Evolutionary conservation across 257 asterid genomes (phyloP).

Genomic region (Eucommia ulmoides): DNA sequence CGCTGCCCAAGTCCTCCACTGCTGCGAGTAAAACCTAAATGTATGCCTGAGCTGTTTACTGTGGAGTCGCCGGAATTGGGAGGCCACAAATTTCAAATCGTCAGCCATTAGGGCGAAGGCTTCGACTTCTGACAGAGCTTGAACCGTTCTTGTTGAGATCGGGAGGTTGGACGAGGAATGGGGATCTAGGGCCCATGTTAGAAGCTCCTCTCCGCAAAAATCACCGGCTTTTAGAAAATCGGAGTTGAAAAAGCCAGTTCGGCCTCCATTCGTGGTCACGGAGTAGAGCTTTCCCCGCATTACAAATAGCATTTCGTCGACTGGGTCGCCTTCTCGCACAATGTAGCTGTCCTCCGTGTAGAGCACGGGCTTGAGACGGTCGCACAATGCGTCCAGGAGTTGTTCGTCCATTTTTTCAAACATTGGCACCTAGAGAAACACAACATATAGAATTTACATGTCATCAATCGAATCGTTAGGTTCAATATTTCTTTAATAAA

Average conservation of each 20-base stretch:
- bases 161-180: neutral
- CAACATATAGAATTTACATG: too few species aligned
- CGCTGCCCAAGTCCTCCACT: neutral
- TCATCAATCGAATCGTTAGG: too few species aligned
- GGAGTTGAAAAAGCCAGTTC: neutral
- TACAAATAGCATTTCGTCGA: neutral
- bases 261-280: neutral
- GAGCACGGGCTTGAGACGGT: neutral
- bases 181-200: neutral
- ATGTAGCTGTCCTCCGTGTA: neutral
- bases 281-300: neutral
- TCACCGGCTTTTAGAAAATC: neutral
- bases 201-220: neutral
- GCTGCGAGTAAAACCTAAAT: neutral
- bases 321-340: neutral
- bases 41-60: neutral
- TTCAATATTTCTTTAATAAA: too few species aligned
- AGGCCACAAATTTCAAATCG: neutral
- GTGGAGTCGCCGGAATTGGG: neutral
- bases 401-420: neutral
- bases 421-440: neutral
- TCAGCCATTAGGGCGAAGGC: neutral
- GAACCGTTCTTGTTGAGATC: neutral
- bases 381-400: neutral
- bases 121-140: neutral